Evolutionary conservation across 257 asterid species (phyloP).

Genomic region (Agastache rugosa): DNA sequence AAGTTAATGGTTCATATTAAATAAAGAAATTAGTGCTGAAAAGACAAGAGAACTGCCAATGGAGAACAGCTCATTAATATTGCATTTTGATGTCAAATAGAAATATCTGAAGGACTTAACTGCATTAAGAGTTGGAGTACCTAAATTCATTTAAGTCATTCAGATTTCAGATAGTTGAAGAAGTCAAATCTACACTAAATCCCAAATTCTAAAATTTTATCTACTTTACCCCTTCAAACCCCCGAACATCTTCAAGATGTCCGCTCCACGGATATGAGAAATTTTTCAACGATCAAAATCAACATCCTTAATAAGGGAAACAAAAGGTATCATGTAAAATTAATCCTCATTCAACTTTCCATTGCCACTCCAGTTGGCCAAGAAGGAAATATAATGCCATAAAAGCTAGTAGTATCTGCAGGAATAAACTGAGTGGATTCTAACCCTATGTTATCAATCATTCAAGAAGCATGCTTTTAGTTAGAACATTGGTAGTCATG

Average conservation of each 20-base stretch:
- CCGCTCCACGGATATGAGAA: too few species aligned
- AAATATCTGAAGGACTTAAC: background rate
- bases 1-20: constrained; percentile 32
- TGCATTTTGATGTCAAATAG: constrained; percentile 8
- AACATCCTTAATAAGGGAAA: constrained; percentile 8
- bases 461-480: too few species aligned
- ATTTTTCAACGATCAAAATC: too few species aligned
- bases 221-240: too few species aligned
- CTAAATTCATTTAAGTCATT: constrained; percentile 1
- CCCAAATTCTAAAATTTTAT: too few species aligned
- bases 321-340: background rate
- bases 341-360: too few species aligned
- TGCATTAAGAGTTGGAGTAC: constrained; percentile 1
- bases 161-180: constrained; percentile 22
- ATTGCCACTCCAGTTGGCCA: too few species aligned
- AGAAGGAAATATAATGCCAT: constrained; percentile 5
- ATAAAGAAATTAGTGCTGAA: constrained; percentile 28
- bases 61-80: constrained; percentile 12
- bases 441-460: too few species aligned
- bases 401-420: background rate
- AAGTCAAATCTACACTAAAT: too few species aligned
- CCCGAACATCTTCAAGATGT: too few species aligned
- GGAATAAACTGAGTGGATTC: background rate
- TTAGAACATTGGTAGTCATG: background rate
- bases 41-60: constrained; percentile 18